Conservation (phyloP, 2,329 filamentous ascomycete species). For the Neonectria hederae region DNA sequence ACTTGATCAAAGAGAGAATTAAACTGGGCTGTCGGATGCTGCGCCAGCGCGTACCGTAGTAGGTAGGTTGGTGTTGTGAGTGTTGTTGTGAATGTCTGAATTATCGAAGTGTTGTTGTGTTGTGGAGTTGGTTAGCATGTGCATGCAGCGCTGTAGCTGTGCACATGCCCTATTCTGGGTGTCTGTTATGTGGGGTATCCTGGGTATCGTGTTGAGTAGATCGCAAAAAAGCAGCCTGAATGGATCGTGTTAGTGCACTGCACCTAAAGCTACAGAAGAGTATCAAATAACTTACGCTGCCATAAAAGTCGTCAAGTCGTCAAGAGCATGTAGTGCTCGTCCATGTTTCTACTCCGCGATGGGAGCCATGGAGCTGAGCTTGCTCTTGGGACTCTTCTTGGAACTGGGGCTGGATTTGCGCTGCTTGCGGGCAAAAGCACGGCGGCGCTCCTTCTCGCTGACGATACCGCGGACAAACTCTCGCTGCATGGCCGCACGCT, state of each 20-base stretch:
- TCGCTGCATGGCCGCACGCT: conserved; percentile 59
- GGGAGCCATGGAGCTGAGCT: conserved; percentile 60
- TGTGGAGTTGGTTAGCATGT: conserved; percentile 35
- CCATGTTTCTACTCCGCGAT: conserved; percentile 52
- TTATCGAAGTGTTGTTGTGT: conserved; percentile 19
- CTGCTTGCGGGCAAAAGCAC: conserved; percentile 51
- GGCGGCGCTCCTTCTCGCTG: conserved; percentile 65
- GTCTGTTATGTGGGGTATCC: conserved; percentile 33
- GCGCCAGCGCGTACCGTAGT: conserved; percentile 20
- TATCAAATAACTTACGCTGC: conserved; percentile 36
- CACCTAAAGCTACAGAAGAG: background rate
- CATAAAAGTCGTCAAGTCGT: conserved; percentile 42
- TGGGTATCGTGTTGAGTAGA: conserved; percentile 39
- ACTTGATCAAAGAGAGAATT: background rate
- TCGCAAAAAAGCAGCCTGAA: conserved; percentile 39
- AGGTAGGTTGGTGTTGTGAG: background rate
- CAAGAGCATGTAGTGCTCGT: conserved; percentile 32
- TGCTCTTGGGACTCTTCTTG: conserved; percentile 62
- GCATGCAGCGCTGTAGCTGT: conserved; percentile 32
- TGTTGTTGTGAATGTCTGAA: conserved; percentile 1
- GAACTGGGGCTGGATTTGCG: conserved; percentile 50
- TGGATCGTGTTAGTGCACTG: conserved; percentile 31
- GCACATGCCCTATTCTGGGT: conserved; percentile 33
- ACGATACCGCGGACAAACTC: conserved; percentile 62
- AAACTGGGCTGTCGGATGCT: conserved; percentile 8